Percentiles rank a stretch among this genome's conserved stretches.
Evolutionary conservation across 225 moss, liverwort and hornwort species (phyloP).

Genomic region (Polytrichum formosum): DNA sequence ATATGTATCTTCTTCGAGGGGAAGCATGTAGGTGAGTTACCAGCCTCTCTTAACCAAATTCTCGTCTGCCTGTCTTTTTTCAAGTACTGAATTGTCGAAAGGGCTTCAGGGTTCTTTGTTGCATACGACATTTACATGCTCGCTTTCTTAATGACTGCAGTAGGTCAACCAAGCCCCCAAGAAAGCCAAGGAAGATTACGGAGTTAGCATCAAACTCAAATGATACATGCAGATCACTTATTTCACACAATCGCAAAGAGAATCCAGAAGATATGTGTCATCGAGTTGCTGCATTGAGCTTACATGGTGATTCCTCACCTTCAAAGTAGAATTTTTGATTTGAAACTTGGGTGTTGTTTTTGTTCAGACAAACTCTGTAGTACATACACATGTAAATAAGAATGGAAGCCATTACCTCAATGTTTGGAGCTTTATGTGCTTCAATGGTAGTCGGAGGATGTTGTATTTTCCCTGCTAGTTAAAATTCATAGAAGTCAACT

Average conservation of each 20-base stretch:
- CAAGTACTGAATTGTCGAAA: not conserved
- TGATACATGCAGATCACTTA: not conserved
- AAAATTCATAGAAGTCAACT: too few species aligned
- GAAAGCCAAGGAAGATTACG: not conserved
- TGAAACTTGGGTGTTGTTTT: too few species aligned
- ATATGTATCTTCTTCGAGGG: conserved; percentile 8
- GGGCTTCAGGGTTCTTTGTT: not conserved
- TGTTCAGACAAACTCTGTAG: too few species aligned
- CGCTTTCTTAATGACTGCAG: not conserved
- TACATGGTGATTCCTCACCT: not conserved
- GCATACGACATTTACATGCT: not conserved
- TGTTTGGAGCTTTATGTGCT: too few species aligned
- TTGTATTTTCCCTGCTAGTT: too few species aligned
- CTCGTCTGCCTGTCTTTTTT: not conserved
- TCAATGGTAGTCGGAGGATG: too few species aligned
- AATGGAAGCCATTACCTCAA: too few species aligned
- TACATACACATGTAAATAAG: too few species aligned
- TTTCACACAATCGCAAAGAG: not conserved
- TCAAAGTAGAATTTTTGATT: too few species aligned
- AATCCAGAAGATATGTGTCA: conserved; percentile 2
- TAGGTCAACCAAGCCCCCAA: not conserved
- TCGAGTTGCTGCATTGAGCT: conserved; percentile 2
- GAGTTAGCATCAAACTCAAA: not conserved
- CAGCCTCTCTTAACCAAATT: not conserved
- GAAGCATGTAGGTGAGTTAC: conserved; percentile 4